These are phyloP conservation scores for Gynandropsis gynandra DNA, from an alignment of 345 rosid species.

Conservation along the genomic window DNA sequence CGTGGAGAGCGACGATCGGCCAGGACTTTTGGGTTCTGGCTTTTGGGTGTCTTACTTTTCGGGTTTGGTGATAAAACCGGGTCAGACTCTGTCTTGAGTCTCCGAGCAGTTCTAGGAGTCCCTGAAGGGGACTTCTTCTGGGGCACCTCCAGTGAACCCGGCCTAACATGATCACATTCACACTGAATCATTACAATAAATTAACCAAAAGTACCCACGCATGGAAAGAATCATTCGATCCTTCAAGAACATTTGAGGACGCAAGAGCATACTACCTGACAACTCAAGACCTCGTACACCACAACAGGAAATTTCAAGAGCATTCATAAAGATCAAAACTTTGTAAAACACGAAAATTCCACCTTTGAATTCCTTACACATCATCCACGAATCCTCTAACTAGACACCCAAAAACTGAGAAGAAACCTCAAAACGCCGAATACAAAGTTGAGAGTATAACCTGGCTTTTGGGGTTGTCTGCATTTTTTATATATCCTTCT, in stretches of 20 bases:
- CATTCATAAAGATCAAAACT: neutral
- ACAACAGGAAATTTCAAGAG: no score
- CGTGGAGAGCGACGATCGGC: conserved; percentile 63
- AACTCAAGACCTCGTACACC: no score
- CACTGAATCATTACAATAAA: conserved; percentile 18
- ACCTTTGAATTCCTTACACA: conserved; percentile 1
- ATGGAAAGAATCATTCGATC: neutral
- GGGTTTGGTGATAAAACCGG: conserved; percentile 43
- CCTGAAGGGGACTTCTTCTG: conserved; percentile 60
- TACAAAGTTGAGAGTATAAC: conserved; percentile 32
- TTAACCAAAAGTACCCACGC: conserved; percentile 6
- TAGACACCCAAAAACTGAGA: neutral
- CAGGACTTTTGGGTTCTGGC: conserved; percentile 57
- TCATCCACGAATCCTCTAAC: neutral
- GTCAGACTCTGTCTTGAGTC: conserved; percentile 55
- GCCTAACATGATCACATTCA: conserved; percentile 35
- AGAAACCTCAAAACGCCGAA: conserved; percentile 8
- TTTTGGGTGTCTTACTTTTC: conserved; percentile 52
- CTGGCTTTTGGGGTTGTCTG: conserved; percentile 75
- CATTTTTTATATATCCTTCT: conserved; percentile 47
- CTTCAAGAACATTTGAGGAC: neutral
- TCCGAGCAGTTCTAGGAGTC: conserved; percentile 58
- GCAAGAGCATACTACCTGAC: no score
- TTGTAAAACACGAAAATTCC: conserved; percentile 3
- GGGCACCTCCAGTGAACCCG: conserved; percentile 51